A percentile compares a stretch with the other conserved stretches of the same genome.
Evolutionary conservation across 805 yeast genomes (phyloP).

Genomic region (Candida coquimbonensis): DNA sequence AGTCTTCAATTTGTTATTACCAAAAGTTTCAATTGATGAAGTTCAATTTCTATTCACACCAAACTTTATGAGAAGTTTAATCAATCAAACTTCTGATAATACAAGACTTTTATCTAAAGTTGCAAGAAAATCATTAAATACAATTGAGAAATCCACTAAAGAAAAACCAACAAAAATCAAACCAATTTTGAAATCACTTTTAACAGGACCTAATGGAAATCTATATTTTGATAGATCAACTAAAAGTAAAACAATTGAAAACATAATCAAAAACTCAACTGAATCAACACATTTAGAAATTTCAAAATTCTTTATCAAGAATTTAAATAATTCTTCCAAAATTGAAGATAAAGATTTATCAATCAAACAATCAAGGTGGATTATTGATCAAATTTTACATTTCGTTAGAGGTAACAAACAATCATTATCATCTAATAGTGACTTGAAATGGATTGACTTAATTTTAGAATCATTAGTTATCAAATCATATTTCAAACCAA

Average conservation of each 20-base stretch:
- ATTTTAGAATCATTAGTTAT: constrained; percentile 25
- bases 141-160: constrained; percentile 34
- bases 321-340: constrained; percentile 10
- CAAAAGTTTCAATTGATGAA: constrained; percentile 18
- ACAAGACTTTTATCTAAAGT: constrained; percentile 62
- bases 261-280: constrained; percentile 4
- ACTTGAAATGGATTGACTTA: constrained; percentile 24
- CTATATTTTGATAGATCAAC: constrained; percentile 73
- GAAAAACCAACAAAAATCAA: constrained; percentile 29
- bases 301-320: constrained; percentile 13
- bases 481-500: constrained; percentile 26
- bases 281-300: constrained; percentile 10
- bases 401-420: constrained; percentile 41
- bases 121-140: constrained; percentile 44
- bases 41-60: constrained; percentile 40
- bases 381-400: constrained; percentile 49
- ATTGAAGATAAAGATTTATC: constrained; percentile 7
- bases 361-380: constrained; percentile 37
- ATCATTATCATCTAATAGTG: constrained; percentile 15
- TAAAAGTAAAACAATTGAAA: constrained; percentile 58
- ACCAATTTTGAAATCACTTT: constrained; percentile 27
- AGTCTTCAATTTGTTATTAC: constrained; percentile 48
- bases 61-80: constrained; percentile 63
- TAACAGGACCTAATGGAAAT: constrained; percentile 43
- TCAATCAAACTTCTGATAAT: constrained; percentile 66